Evolutionary conservation across 2,329 filamentous ascomycete species (phyloP).

Genomic region (Monosporascus sp.): DNA sequence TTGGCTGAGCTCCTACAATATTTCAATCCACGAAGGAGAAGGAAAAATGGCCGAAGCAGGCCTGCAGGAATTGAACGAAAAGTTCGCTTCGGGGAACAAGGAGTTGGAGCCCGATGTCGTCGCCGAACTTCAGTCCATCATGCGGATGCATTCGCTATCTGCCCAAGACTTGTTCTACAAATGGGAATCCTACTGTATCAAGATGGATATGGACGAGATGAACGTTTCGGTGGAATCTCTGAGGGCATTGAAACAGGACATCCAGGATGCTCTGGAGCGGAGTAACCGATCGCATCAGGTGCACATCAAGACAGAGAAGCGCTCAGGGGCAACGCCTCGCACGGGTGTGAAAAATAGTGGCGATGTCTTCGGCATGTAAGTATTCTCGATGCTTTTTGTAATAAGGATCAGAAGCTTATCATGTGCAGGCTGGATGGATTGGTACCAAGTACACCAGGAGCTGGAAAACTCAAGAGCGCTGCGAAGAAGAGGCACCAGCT

Average conservation of each 20-base stretch:
- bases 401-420: conserved; percentile 15
- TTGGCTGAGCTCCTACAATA: not conserved
- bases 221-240: conserved; percentile 65
- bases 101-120: conserved; percentile 72
- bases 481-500: conserved; percentile 31
- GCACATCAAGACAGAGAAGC: conserved; percentile 59
- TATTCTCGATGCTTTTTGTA: conserved; percentile 1
- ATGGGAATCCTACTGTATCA: conserved; percentile 97
- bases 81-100: conserved; percentile 51
- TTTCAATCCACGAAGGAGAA: not conserved
- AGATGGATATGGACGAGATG: conserved; percentile 78
- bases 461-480: conserved; percentile 37
- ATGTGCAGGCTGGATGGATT: conserved; percentile 56
- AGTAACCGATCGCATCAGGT: conserved; percentile 60
- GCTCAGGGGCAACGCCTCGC: conserved; percentile 57
- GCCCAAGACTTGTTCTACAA: conserved; percentile 92
- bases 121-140: conserved; percentile 76
- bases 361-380: conserved; percentile 80
- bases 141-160: conserved; percentile 74
- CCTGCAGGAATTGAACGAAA: conserved; percentile 37
- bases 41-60: conserved; percentile 33
- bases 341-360: conserved; percentile 46
- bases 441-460: conserved; percentile 56
- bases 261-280: conserved; percentile 79
- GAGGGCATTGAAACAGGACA: conserved; percentile 75